These are phyloP conservation scores for Ceratobasidium sp. DNA, from an alignment of 1,284 basidiomycete genomes.

Conservation along the genomic window DNA sequence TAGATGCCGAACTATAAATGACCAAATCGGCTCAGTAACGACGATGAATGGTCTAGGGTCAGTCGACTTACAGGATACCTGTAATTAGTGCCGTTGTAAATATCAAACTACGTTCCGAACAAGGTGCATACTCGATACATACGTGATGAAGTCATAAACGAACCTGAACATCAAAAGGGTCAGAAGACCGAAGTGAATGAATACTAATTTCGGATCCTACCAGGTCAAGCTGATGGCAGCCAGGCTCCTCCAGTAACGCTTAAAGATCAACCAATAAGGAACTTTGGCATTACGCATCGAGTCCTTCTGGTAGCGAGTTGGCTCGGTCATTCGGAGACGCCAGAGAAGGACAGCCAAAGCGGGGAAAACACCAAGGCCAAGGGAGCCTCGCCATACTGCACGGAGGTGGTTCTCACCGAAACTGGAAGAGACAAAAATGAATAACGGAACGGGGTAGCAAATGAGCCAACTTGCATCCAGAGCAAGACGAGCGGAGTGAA, in stretches of 20 bases:
- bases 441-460: neutral
- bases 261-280: conserved; percentile 81
- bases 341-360: conserved; percentile 83
- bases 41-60: neutral
- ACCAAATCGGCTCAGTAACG: neutral
- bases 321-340: conserved; percentile 86
- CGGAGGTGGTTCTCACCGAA: conserved; percentile 82
- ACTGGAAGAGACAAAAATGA: conserved; percentile 50
- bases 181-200: conserved; percentile 19
- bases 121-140: conserved; percentile 47
- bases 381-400: conserved; percentile 86
- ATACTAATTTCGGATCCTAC: conserved; percentile 50
- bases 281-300: conserved; percentile 77
- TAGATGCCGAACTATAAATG: conserved; percentile 76
- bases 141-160: conserved; percentile 83
- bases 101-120: neutral
- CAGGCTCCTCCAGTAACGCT: conserved; percentile 78
- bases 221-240: conserved; percentile 75
- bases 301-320: conserved; percentile 70
- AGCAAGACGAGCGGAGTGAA: conserved; percentile 86
- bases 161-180: conserved; percentile 61
- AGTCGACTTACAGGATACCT: conserved; percentile 63
- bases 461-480: conserved; percentile 71
- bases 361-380: conserved; percentile 87
- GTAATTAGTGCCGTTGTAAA: conserved; percentile 9